Conservation (phyloP, 768 basidiomycete genomes). For the Phylloporus scabripes region DNA sequence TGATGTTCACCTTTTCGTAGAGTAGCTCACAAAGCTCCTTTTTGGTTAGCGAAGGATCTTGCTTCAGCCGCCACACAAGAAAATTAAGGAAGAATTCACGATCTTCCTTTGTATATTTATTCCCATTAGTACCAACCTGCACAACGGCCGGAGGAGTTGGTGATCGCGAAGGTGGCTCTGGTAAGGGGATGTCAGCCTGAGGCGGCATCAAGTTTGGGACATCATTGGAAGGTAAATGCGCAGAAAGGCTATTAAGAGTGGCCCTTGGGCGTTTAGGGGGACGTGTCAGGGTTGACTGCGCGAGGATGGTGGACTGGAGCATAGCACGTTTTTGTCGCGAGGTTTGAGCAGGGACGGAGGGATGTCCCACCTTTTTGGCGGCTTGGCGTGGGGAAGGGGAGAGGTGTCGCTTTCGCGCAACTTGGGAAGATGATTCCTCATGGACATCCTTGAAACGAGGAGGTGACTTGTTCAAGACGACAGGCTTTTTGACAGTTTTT, state of each 20-base stretch:
- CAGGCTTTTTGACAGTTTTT: constrained; percentile 29
- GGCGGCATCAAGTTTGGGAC: constrained; percentile 52
- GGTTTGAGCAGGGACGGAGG: constrained; percentile 23
- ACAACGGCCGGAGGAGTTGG: constrained; percentile 58
- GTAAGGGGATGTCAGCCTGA: constrained; percentile 55
- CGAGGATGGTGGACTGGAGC: constrained; percentile 15
- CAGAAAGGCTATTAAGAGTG: constrained; percentile 60
- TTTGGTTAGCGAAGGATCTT: constrained; percentile 48
- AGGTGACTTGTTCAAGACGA: constrained; percentile 10
- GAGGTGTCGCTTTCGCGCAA: constrained; percentile 34
- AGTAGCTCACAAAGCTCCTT: constrained; percentile 50
- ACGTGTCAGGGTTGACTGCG: constrained; percentile 19
- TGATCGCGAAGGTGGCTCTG: constrained; percentile 61
- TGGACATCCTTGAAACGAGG: constrained; percentile 5
- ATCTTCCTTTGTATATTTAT: constrained; percentile 64
- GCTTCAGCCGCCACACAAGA: constrained; percentile 54
- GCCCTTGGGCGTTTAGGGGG: constrained; percentile 29
- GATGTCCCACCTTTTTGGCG: constrained; percentile 17
- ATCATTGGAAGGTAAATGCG: constrained; percentile 30
- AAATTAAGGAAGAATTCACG: constrained; percentile 62
- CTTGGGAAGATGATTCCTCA: constrained; percentile 18
- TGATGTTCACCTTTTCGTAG: constrained; percentile 44
- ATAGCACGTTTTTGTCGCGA: constrained; percentile 22
- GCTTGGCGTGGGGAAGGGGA: constrained; percentile 24
- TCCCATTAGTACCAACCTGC: constrained; percentile 43